Conservation (phyloP, 495 filamentous ascomycete species). For the Tuber magnatum region DNA sequence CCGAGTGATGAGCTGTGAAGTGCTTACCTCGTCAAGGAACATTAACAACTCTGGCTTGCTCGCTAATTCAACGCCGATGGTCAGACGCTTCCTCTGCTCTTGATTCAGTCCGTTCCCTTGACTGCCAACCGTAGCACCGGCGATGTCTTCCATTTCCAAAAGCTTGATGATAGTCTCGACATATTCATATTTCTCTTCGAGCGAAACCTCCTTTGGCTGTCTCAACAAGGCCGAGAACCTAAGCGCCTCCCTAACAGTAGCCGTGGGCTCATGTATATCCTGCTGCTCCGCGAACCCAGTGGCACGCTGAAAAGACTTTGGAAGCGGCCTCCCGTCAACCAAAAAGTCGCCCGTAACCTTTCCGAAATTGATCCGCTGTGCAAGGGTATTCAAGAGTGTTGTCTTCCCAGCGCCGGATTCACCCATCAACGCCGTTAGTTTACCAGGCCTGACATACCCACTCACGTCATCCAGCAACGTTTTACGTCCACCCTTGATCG, state of each 20-base stretch:
- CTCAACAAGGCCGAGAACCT: conserved; percentile 55
- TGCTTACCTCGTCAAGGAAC: conserved; percentile 59
- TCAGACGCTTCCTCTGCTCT: conserved; percentile 59
- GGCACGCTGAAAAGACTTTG: conserved; percentile 42
- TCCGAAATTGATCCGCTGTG: conserved; percentile 52
- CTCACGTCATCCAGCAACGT: conserved; percentile 57
- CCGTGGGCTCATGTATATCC: conserved; percentile 55
- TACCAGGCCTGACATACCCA: conserved; percentile 65
- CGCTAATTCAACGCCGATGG: conserved; percentile 63
- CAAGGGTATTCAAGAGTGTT: conserved; percentile 51
- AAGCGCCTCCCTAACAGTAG: conserved; percentile 58
- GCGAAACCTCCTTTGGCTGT: conserved; percentile 48
- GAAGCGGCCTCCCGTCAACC: conserved; percentile 49
- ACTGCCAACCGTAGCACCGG: conserved; percentile 51
- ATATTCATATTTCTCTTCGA: conserved; percentile 55
- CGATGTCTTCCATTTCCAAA: conserved; percentile 53
- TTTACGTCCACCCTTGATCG: conserved; percentile 53
- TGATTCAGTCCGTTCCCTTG: conserved; percentile 51
- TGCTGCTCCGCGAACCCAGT: conserved; percentile 57
- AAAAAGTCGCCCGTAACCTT: conserved; percentile 49
- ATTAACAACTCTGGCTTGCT: conserved; percentile 61
- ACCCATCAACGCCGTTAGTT: conserved; percentile 60
- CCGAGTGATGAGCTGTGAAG: neutral
- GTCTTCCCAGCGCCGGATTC: conserved; percentile 47
- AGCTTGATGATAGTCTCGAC: conserved; percentile 54